Base-by-base conservation (phyloP, 805 yeast species). In the Candida tibetensis region DNA sequence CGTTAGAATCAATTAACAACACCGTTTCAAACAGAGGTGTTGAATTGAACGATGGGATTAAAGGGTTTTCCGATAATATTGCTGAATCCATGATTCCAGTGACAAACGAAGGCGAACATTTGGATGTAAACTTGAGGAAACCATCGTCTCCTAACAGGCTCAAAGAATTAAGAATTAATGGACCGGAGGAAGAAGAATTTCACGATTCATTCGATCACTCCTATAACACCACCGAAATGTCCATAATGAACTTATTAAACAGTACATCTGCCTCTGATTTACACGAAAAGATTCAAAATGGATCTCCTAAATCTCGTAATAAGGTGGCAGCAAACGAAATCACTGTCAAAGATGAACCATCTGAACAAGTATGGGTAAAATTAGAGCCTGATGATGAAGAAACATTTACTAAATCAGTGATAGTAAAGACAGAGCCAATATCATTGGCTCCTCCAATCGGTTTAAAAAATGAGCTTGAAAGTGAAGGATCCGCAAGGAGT, bases 21-120 rank as follows among this genome's bases (percentile, higher is more conserved):
- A 30, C 41, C 3, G 37, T 36, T n/a, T 19, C 39, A 9, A 39
- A 35, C 16, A 32, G 28, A 16, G 48, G 48, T 2, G 44, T 68
- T 2, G 56, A 62, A 42, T 48, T 69, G 34, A 63, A 64, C 41
- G 72, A 68, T 42, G 74, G 74, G 3, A 65, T 69, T 26, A 64
- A 64, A 40, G 74, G 73, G 1, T 65, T 69, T 28, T 48, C 71
- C 2, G 69, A 68, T 44, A 57, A 58, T 17, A 35, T 64, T 37
- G 71, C 69, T 8, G 63, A 53, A 28, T 48, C 54, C 40, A 45
- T 69, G 27, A 50, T 65, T 13, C 70, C 69, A 8, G 10, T 16
- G 12, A 22, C 39, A 4, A 35, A 35, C 19, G 38, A 37, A 13
- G 46, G 39, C 7, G 46, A 46, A 3, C 48, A 49, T 13, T 31